Percentiles rank a stretch among this genome's conserved stretches.
phyloP scores from a whole-genome alignment of 2,329 filamentous ascomycete species.

The Paecilomyces variotii region DNA sequence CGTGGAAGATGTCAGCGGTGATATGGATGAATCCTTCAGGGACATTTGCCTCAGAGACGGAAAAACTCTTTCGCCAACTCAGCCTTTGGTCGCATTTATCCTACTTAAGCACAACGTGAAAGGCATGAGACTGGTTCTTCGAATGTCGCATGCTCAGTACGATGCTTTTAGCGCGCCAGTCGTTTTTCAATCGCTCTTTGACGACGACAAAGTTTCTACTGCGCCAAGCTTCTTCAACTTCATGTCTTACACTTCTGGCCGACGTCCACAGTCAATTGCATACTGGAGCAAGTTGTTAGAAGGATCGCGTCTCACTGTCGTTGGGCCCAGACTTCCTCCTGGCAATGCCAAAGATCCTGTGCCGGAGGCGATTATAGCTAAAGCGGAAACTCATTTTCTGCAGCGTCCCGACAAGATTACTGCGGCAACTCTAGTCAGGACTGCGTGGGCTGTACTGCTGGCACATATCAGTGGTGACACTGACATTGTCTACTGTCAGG shows the following conservation, averaged over 20 bases:
- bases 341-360: neutral
- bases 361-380: neutral
- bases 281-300: neutral
- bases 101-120: neutral
- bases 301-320: neutral
- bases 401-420: constrained; percentile 10
- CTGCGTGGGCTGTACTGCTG: constrained; percentile 51
- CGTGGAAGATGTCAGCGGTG: neutral
- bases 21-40: neutral
- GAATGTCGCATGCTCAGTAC: neutral
- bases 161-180: neutral
- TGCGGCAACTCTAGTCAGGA: constrained; percentile 43
- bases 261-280: neutral
- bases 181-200: neutral
- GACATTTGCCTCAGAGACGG: neutral
- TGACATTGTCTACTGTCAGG: constrained; percentile 52
- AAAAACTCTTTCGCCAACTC: neutral
- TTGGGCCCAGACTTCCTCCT: neutral
- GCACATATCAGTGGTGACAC: constrained; percentile 41
- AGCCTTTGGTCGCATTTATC: neutral
- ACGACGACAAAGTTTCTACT: neutral
- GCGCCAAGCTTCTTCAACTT: neutral
- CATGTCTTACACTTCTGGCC: neutral
- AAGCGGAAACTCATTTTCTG: neutral
- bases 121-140: neutral